These are phyloP conservation scores for Casaregolazyma suthepensis DNA, from an alignment of 1,139 yeast species.

Conservation along the genomic window DNA sequence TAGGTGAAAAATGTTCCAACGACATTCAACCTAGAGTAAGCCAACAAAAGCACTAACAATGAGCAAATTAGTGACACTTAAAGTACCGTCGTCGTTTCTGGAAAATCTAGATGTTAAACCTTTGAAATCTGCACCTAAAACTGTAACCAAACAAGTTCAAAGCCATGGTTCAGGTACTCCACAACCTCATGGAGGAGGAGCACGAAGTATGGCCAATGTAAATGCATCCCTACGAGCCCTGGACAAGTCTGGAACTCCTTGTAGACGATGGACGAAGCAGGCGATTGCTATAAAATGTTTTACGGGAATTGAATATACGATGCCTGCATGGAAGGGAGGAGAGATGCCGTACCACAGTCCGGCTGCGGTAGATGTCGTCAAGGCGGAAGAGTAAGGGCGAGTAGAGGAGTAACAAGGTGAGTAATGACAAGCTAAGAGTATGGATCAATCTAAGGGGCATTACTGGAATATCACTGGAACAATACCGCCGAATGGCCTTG, in stretches of 20 bases:
- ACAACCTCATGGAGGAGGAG: slow-evolving; percentile 12
- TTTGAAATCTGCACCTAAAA: slow-evolving; percentile 5
- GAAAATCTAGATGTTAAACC: slow-evolving; percentile 16
- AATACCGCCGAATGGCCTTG: no score
- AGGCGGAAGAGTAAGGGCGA: background rate
- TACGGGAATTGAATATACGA: slow-evolving; percentile 50
- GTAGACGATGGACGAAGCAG: slow-evolving; percentile 47
- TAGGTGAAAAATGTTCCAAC: background rate
- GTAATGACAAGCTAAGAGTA: no score
- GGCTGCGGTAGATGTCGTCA: slow-evolving; percentile 2
- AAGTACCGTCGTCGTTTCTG: slow-evolving; percentile 24
- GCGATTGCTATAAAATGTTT: slow-evolving; percentile 49
- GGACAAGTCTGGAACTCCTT: slow-evolving; percentile 47
- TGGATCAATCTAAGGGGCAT: no score
- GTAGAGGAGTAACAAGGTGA: background rate
- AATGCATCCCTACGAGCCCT: slow-evolving; percentile 31
- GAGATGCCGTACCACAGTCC: slow-evolving; percentile 5
- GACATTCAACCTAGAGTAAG: background rate
- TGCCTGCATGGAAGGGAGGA: slow-evolving; percentile 40
- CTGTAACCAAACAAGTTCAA: background rate
- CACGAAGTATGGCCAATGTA: slow-evolving; percentile 17
- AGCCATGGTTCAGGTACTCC: slow-evolving; percentile 5
- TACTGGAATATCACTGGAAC: no score
- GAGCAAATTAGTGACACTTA: slow-evolving; percentile 27
- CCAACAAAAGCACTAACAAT: slow-evolving; percentile 7